Evolutionary conservation across 2,329 filamentous ascomycete species (phyloP).

Genomic region (Niveomyces coronatus): DNA sequence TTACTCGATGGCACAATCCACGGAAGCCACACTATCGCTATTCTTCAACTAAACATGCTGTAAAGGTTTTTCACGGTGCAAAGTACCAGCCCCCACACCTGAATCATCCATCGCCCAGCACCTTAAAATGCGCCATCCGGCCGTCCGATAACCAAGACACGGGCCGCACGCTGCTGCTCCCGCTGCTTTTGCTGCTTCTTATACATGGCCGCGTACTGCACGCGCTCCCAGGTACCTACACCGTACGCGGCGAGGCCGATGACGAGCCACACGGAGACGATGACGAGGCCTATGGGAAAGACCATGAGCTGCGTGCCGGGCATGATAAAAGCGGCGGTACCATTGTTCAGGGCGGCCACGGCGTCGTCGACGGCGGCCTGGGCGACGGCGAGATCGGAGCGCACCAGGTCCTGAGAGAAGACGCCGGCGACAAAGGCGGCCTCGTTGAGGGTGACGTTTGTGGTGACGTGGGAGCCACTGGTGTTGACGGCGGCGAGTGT

Average conservation of each 20-base stretch:
- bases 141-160: too few relatives aligned
- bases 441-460: conserved; percentile 58
- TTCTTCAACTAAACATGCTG: too few relatives aligned
- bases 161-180: too few relatives aligned
- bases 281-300: conserved; percentile 58
- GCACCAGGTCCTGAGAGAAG: conserved; percentile 49
- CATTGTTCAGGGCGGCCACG: conserved; percentile 34
- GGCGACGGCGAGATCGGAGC: conserved; percentile 40
- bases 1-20: too few relatives aligned
- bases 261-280: conserved; percentile 52
- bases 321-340: conserved; percentile 54
- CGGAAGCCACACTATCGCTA: too few relatives aligned
- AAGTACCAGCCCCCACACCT: too few relatives aligned
- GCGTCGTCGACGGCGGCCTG: conserved; percentile 39
- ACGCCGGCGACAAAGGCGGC: conserved; percentile 62
- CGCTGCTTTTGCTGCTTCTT: conserved; percentile 25
- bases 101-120: too few relatives aligned
- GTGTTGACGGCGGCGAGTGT: conserved; percentile 49
- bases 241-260: conserved; percentile 48
- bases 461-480: conserved; percentile 42
- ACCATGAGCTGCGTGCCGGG: conserved; percentile 59
- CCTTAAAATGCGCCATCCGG: too few relatives aligned
- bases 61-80: too few relatives aligned
- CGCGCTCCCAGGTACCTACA: conserved; percentile 55
- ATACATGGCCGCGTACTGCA: conserved; percentile 56